Percentiles rank a stretch among this genome's conserved stretches.
Evolutionary conservation across 768 basidiomycete species (phyloP).

Genomic region (Tricholoma matsutake): DNA sequence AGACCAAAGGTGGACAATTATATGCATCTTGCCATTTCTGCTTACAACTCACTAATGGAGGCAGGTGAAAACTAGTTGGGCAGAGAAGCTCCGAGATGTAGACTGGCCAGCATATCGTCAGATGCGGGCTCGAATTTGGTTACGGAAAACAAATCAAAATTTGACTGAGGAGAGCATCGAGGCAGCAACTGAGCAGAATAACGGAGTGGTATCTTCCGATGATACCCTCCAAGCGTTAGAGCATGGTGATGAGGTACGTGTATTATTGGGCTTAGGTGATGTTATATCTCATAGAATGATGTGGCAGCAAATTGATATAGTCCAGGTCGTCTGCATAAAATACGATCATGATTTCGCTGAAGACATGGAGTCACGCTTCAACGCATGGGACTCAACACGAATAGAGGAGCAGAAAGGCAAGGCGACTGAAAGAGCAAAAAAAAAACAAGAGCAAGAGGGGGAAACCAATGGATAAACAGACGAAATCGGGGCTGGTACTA

Average conservation of each 20-base stretch:
- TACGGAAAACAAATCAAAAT: slow-evolving; percentile 12
- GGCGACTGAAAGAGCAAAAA: background rate
- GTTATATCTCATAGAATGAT: no score
- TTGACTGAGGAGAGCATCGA: background rate
- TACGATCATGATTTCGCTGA: slow-evolving; percentile 4
- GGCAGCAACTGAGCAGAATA: background rate
- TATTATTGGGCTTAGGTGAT: background rate
- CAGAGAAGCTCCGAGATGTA: slow-evolving; percentile 8
- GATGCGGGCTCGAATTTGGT: slow-evolving; percentile 26
- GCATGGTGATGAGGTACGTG: slow-evolving; percentile 9
- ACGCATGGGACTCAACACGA: no score
- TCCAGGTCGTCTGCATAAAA: slow-evolving; percentile 4
- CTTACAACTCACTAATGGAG: background rate
- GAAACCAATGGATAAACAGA: background rate
- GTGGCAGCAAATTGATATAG: slow-evolving; percentile 6
- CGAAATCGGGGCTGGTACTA: background rate
- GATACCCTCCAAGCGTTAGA: slow-evolving; percentile 8
- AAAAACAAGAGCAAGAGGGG: background rate
- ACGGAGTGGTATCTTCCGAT: background rate
- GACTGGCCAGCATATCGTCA: slow-evolving; percentile 15
- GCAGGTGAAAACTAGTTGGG: slow-evolving; percentile 20
- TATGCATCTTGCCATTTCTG: background rate
- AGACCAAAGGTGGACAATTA: slow-evolving; percentile 9
- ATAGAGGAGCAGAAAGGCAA: background rate
- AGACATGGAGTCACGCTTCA: background rate